phyloP scores from a whole-genome alignment of 805 yeast species.

The Yarrowia divulgata region DNA sequence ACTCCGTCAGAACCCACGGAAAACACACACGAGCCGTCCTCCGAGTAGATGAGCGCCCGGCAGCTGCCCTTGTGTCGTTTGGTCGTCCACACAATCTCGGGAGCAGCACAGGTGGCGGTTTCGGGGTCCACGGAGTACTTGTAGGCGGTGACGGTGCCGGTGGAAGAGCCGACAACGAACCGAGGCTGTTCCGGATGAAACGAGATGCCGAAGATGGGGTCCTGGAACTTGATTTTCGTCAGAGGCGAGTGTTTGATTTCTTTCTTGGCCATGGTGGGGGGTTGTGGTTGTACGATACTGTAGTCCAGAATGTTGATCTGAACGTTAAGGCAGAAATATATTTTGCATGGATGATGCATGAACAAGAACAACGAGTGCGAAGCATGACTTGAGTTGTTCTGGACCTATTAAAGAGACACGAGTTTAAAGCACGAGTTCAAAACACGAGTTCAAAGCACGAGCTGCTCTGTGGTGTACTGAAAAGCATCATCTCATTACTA shows the following conservation, averaged over 20 bases:
- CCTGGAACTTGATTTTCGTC: conserved; percentile 46
- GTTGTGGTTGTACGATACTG: too few relatives aligned
- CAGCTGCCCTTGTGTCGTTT: conserved; percentile 91
- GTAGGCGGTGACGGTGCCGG: conserved; percentile 74
- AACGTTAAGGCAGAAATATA: too few relatives aligned
- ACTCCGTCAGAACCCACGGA: conserved; percentile 83
- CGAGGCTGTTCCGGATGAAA: conserved; percentile 78
- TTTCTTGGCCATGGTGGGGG: conserved; percentile 24
- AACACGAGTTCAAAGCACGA: too few relatives aligned
- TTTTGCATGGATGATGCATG: too few relatives aligned
- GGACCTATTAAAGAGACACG: too few relatives aligned
- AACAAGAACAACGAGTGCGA: too few relatives aligned
- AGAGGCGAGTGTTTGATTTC: conserved; percentile 12
- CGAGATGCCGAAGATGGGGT: conserved; percentile 69
- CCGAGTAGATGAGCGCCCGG: conserved; percentile 71
- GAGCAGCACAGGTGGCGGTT: conserved; percentile 43
- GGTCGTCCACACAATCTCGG: conserved; percentile 70
- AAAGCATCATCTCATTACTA: too few relatives aligned
- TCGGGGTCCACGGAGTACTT: conserved; percentile 62
- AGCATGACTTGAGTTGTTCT: too few relatives aligned
- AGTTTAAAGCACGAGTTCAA: too few relatives aligned
- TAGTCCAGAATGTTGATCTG: too few relatives aligned
- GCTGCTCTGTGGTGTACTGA: too few relatives aligned
- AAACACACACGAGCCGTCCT: conserved; percentile 62
- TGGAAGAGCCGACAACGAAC: conserved; percentile 75